A percentile compares a stretch with the other conserved stretches of the same genome.
These are phyloP conservation scores for Salmacisia buchloeana DNA, from an alignment of 1,284 basidiomycete species.

Conservation along the genomic window DNA sequence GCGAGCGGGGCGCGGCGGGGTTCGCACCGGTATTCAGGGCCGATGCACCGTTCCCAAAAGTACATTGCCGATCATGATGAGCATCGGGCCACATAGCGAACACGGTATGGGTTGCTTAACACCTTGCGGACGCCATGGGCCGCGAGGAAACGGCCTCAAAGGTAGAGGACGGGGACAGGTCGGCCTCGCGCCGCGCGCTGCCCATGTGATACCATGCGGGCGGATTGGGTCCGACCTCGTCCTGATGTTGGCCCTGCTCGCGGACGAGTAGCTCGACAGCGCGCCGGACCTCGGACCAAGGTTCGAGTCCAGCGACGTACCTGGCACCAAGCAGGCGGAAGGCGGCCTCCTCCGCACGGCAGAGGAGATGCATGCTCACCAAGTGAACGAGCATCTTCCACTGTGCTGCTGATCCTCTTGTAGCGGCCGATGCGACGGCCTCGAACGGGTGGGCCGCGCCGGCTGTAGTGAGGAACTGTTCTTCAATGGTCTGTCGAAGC, in stretches of 20 bases:
- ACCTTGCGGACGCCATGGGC: too few species aligned
- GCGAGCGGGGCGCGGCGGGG: too few species aligned
- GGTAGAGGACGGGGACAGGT: too few species aligned
- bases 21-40: too few species aligned
- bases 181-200: too few species aligned
- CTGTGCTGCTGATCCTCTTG: background rate
- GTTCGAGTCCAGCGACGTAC: slow-evolving; percentile 28
- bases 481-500: background rate
- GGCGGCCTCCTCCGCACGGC: slow-evolving; percentile 17
- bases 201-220: too few species aligned
- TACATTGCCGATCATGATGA: too few species aligned
- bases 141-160: too few species aligned
- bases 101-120: too few species aligned
- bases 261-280: slow-evolving; percentile 11
- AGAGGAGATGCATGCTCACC: slow-evolving; percentile 10
- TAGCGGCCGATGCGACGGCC: background rate
- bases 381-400: background rate
- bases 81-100: too few species aligned
- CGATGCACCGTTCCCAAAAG: too few species aligned
- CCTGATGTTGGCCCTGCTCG: background rate
- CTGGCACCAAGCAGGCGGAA: slow-evolving; percentile 23
- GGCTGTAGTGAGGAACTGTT: background rate
- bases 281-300: slow-evolving; percentile 24
- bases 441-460: background rate
- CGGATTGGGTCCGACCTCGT: too few species aligned